Evolutionary conservation across 2,329 filamentous ascomycete genomes (phyloP).

Genomic region (Ciborinia camelliae): DNA sequence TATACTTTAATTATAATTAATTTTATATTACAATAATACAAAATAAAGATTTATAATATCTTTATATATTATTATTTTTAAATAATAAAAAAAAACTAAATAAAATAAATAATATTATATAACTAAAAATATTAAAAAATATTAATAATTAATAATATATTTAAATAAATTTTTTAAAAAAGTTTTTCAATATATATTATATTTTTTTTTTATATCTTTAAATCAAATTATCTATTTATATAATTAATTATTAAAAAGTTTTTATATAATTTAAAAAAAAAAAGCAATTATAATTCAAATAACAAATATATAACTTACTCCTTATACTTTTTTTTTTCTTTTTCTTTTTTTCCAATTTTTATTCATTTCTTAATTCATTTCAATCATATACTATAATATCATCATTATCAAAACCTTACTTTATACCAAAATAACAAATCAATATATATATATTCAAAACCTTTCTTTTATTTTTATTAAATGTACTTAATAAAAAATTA

Average conservation of each 20-base stretch:
- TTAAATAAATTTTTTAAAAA: background rate
- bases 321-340: background rate
- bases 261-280: background rate
- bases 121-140: background rate
- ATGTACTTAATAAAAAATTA: no score
- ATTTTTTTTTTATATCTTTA: background rate
- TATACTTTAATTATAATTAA: conserved; percentile 8
- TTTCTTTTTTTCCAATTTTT: background rate
- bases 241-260: background rate
- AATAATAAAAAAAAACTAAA: background rate
- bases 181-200: background rate
- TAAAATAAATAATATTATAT: background rate
- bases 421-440: no score
- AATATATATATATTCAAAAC: no score
- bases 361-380: background rate
- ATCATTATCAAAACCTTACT: background rate
- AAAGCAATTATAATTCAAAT: background rate
- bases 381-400: background rate
- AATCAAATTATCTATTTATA: background rate
- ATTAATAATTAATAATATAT: background rate
- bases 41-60: background rate
- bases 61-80: background rate
- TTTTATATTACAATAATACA: conserved; percentile 8
- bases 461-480: no score
- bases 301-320: background rate